Conservation (phyloP, 2,329 filamentous ascomycete species). For the Cladosporium velox region DNA sequence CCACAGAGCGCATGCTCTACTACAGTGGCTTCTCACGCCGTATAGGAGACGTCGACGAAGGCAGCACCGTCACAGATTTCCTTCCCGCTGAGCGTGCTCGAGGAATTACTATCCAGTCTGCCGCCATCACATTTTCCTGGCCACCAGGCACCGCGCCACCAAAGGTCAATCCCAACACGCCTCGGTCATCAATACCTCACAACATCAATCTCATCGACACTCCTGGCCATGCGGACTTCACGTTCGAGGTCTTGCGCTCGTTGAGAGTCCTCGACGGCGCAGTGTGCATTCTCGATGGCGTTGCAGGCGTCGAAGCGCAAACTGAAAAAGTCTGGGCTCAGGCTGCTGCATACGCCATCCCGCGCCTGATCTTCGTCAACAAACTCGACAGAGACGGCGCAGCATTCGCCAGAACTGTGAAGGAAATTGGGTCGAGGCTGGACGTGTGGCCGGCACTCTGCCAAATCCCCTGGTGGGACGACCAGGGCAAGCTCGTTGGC, state of each 20-base stretch:
- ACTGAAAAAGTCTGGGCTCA: slow-evolving; percentile 96
- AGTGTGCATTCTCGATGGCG: slow-evolving; percentile 89
- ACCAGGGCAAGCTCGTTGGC: slow-evolving; percentile 74
- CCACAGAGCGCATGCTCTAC: slow-evolving; percentile 97
- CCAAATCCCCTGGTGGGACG: slow-evolving; percentile 89
- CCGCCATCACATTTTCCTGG: slow-evolving; percentile 94
- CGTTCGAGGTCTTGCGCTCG: slow-evolving; percentile 92
- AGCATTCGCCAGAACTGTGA: slow-evolving; percentile 78
- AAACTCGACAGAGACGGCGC: slow-evolving; percentile 84
- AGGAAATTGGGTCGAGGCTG: slow-evolving; percentile 78
- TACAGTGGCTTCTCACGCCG: slow-evolving; percentile 87
- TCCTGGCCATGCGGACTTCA: slow-evolving; percentile 94
- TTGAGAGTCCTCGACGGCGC: slow-evolving; percentile 85
- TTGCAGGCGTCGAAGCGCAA: slow-evolving; percentile 93
- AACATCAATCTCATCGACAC: slow-evolving; percentile 94
- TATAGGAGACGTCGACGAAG: slow-evolving; percentile 93
- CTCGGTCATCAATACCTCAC: slow-evolving; percentile 59
- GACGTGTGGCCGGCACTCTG: slow-evolving; percentile 86
- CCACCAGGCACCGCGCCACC: slow-evolving; percentile 54
- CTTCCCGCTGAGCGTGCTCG: slow-evolving; percentile 87
- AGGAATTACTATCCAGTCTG: slow-evolving; percentile 97
- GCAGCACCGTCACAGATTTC: slow-evolving; percentile 96
- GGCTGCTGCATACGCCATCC: slow-evolving; percentile 81
- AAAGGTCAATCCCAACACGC: slow-evolving; percentile 35
- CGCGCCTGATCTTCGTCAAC: slow-evolving; percentile 78